A percentile compares a stretch with the other conserved stretches of the same genome.
Evolutionary conservation across 306 rosid species (phyloP).

Genomic region (Corylus heterophylla): DNA sequence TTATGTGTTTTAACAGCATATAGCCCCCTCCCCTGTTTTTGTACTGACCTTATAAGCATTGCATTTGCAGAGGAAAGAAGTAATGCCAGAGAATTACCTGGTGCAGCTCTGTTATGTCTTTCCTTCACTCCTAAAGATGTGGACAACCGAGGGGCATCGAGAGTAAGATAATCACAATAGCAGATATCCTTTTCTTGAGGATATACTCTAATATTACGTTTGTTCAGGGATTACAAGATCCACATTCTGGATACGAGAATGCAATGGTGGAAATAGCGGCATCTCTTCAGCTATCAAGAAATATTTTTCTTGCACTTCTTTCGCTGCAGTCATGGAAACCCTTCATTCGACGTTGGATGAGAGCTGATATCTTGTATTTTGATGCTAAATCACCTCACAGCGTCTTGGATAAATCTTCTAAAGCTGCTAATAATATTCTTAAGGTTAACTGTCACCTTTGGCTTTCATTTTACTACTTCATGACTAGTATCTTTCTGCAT

Average conservation of each 20-base stretch:
- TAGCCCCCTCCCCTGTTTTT: not conserved
- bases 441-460: slow-evolving; percentile 52
- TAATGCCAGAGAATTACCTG: slow-evolving; percentile 67
- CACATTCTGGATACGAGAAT: slow-evolving; percentile 67
- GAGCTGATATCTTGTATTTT: slow-evolving; percentile 51
- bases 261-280: slow-evolving; percentile 72
- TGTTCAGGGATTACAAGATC: slow-evolving; percentile 57
- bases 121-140: slow-evolving; percentile 68
- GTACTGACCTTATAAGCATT: slow-evolving; percentile 15
- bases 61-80: slow-evolving; percentile 56
- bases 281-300: slow-evolving; percentile 90
- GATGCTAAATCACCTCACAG: slow-evolving; percentile 54
- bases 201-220: slow-evolving; percentile 27
- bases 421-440: slow-evolving; percentile 75
- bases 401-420: slow-evolving; percentile 64
- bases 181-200: slow-evolving; percentile 24
- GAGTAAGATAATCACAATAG: slow-evolving; percentile 47
- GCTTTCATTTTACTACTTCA: slow-evolving; percentile 26
- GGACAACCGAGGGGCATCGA: slow-evolving; percentile 47
- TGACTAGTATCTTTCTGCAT: slow-evolving; percentile 13
- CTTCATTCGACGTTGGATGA: slow-evolving; percentile 79
- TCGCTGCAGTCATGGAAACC: slow-evolving; percentile 92
- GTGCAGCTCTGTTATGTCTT: slow-evolving; percentile 78
- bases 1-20: slow-evolving; percentile 4
- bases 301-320: slow-evolving; percentile 72